Percentiles rank a stretch among this genome's conserved stretches.
These are phyloP conservation scores for Cystobasidium pallidum DNA, from an alignment of 1,284 basidiomycete genomes.

Conservation along the genomic window DNA sequence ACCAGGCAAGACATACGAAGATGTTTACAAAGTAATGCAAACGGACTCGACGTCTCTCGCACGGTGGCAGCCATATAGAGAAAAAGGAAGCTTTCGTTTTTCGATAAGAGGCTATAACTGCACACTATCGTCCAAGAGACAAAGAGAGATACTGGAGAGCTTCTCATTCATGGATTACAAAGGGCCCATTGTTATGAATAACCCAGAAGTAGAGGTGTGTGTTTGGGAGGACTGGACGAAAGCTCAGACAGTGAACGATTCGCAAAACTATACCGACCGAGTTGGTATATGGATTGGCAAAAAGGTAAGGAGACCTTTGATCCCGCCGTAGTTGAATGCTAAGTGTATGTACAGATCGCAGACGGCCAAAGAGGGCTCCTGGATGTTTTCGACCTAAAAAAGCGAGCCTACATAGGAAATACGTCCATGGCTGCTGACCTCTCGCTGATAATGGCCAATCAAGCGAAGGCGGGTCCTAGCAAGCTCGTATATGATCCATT, in stretches of 20 bases:
- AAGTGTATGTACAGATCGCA: conserved; percentile 47
- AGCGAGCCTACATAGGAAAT: conserved; percentile 87
- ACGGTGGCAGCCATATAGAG: conserved; percentile 67
- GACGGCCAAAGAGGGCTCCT: conserved; percentile 54
- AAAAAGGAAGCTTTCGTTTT: conserved; percentile 77
- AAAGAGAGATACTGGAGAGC: conserved; percentile 61
- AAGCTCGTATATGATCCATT: conserved; percentile 96
- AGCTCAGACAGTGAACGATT: conserved; percentile 18
- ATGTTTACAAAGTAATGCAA: conserved; percentile 61
- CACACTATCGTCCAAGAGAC: conserved; percentile 68
- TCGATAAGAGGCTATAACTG: conserved; percentile 76
- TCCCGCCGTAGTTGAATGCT: neutral
- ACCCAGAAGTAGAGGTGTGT: conserved; percentile 75
- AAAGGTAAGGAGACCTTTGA: conserved; percentile 9
- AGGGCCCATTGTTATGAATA: conserved; percentile 81
- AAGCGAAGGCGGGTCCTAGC: conserved; percentile 82
- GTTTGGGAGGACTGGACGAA: conserved; percentile 85
- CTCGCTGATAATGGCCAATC: conserved; percentile 92
- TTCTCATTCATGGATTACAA: conserved; percentile 83
- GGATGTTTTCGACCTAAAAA: conserved; percentile 71
- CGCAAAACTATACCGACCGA: conserved; percentile 5
- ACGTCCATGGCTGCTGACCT: conserved; percentile 98
- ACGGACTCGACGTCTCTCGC: conserved; percentile 61
- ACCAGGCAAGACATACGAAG: conserved; percentile 51
- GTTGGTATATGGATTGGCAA: conserved; percentile 42